phyloP scores from a whole-genome alignment of 345 rosid species.

The Corchorus capsularis region DNA sequence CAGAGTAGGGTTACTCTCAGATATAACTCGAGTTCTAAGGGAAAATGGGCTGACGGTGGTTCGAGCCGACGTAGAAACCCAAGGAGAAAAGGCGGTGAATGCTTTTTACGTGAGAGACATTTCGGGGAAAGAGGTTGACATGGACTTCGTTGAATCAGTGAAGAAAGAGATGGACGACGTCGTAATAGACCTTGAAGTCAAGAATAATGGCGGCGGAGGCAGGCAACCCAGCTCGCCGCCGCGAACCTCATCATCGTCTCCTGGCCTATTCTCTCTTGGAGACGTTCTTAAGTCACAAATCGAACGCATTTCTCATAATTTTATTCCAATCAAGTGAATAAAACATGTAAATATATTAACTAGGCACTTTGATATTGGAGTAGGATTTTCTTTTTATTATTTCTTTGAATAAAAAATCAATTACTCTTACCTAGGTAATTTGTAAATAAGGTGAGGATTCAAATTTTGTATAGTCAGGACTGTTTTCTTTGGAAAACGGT shows the following conservation, averaged over 20 bases:
- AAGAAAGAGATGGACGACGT: conserved; percentile 59
- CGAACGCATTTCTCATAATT: conserved; percentile 51
- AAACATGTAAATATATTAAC: not conserved
- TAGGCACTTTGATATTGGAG: not conserved
- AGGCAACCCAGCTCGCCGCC: not conserved
- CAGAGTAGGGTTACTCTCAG: conserved; percentile 62
- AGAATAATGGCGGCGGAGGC: conserved; percentile 21
- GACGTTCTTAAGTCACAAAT: conserved; percentile 50
- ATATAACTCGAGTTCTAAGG: conserved; percentile 63
- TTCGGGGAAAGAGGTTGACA: conserved; percentile 57
- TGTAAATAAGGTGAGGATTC: not conserved
- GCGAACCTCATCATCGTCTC: conserved; percentile 15
- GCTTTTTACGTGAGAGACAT: conserved; percentile 59
- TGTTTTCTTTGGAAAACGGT: too few species aligned
- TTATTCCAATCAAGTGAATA: conserved; percentile 40
- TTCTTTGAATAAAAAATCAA: not conserved
- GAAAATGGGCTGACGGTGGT: conserved; percentile 70
- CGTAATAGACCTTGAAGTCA: conserved; percentile 50
- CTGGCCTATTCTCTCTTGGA: conserved; percentile 40
- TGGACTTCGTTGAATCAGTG: conserved; percentile 59
- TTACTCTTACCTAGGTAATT: not conserved
- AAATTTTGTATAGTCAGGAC: not conserved
- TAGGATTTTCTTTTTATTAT: too few species aligned
- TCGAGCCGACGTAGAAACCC: conserved; percentile 67
- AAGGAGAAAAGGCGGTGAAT: conserved; percentile 55